Evolutionary conservation across 1,284 basidiomycete genomes (phyloP), one percentile per base, ranked within the genome.

Genomic region (Ustilago esculenta): DNA sequence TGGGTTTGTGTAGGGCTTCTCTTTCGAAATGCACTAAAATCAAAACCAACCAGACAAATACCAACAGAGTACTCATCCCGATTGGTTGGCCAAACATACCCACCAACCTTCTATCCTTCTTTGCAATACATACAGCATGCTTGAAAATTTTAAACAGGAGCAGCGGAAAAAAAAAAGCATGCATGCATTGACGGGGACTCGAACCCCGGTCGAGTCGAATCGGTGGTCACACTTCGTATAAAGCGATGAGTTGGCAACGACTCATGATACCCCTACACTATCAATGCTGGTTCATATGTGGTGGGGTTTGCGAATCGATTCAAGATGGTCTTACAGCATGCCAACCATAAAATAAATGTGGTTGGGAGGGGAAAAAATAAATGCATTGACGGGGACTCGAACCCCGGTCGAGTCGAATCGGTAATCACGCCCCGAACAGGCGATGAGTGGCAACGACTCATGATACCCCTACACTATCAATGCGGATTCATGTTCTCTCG

Each of bases 371-470:
- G 20, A 45, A 51, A 51, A 59, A 63, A 41, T 15, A 32, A 44
- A 35, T 70, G 67, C 67, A 71, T 71, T 71, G 67, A 71, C 67
- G 67, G 67, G 67, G 67, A 71, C 61, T 71, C 67, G 67, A 71
- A 71, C 67, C 67, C 67, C 67, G 67, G 67, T 71, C 67, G 55
- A 70, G 61, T 59, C 67, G 61, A 65, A 59, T 56, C 53, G 33
- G 52, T 48, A 52, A 35, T 61, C 39, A 51, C 55, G 37, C 33
- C 27, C 24, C 8, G 7, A 15, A 21, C 8, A 52, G 25, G 30
- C 34, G 49, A 55, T 51, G 49, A 53, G 53, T 64, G 60, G 60
- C 60, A 64, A 64, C 60, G 60, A 57, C 60, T 57, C 60, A 57
- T 64, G 60, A 64, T 64, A 64, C 60, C 60, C 53, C 60, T 64